Evolutionary conservation across 2,329 filamentous ascomycete species (phyloP).

Genomic region (Pseudogymnoascus sp.): DNA sequence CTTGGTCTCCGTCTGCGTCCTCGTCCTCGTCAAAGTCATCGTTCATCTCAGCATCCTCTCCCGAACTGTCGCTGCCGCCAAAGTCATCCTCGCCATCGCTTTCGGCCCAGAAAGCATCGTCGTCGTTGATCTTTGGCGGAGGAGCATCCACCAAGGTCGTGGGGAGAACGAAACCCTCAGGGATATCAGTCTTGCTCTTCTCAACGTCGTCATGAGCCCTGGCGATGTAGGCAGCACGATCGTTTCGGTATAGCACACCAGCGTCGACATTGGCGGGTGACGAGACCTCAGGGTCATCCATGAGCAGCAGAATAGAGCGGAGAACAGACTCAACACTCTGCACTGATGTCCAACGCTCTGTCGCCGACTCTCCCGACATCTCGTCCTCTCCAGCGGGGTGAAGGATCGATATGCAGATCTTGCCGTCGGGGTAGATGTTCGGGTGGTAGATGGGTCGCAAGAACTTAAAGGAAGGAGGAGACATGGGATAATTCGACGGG

Average conservation of each 20-base stretch:
- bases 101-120: conserved; percentile 77
- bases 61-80: conserved; percentile 59
- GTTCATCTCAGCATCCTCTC: conserved; percentile 53
- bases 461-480: conserved; percentile 85
- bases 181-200: conserved; percentile 70
- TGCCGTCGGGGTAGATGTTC: conserved; percentile 86
- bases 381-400: conserved; percentile 86
- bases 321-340: conserved; percentile 93
- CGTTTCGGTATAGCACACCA: conserved; percentile 73
- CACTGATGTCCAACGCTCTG: conserved; percentile 88
- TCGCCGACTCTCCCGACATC: conserved; percentile 82
- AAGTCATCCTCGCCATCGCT: conserved; percentile 72
- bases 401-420: conserved; percentile 92
- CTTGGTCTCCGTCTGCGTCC: conserved; percentile 49
- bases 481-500: conserved; percentile 79
- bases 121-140: conserved; percentile 57
- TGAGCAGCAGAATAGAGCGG: conserved; percentile 80
- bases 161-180: conserved; percentile 73
- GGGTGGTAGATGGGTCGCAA: conserved; percentile 74
- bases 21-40: conserved; percentile 50
- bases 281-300: conserved; percentile 89
- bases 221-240: conserved; percentile 60
- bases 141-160: conserved; percentile 57
- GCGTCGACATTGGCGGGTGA: conserved; percentile 95
- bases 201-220: conserved; percentile 64